phyloP scores from a whole-genome alignment of 805 yeast species.

The Cephaloascus albidus region DNA sequence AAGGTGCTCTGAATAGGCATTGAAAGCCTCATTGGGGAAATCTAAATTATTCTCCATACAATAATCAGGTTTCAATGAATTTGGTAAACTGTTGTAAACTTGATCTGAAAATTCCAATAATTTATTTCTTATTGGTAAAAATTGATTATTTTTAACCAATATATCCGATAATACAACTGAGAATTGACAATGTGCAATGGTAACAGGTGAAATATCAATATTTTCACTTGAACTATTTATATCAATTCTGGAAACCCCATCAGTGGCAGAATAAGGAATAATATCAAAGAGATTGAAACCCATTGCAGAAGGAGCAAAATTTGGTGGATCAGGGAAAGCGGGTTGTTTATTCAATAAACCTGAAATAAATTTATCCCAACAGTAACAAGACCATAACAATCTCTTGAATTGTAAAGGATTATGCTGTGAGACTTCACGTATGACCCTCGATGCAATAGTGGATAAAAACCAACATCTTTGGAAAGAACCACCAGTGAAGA shows the following conservation, averaged over 20 bases:
- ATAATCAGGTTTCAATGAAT: background rate
- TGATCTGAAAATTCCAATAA: conserved; percentile 1
- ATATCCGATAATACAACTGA: conserved; percentile 4
- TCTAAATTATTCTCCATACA: background rate
- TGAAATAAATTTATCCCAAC: conserved; percentile 7
- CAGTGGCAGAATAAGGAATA: background rate
- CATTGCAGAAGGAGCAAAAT: conserved; percentile 4
- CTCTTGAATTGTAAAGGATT: background rate
- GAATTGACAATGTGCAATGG: conserved; percentile 4
- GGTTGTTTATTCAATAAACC: conserved; percentile 4
- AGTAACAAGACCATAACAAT: conserved; percentile 5
- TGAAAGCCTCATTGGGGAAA: background rate
- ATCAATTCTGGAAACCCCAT: background rate
- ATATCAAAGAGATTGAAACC: conserved; percentile 4
- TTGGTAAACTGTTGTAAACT: background rate
- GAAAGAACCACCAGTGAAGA: background rate
- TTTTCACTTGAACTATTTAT: background rate
- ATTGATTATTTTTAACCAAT: conserved; percentile 2
- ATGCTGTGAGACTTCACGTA: background rate
- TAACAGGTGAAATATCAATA: conserved; percentile 5
- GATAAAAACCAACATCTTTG: conserved; percentile 3
- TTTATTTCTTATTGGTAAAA: conserved; percentile 2
- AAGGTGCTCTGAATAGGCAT: background rate
- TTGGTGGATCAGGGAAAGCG: conserved; percentile 3
- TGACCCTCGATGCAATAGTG: conserved; percentile 1